A percentile compares a stretch with the other conserved stretches of the same genome.
These are phyloP conservation scores for Pythium graminicola DNA, from an alignment of 352 stramenopile species.

Conservation along the genomic window DNA sequence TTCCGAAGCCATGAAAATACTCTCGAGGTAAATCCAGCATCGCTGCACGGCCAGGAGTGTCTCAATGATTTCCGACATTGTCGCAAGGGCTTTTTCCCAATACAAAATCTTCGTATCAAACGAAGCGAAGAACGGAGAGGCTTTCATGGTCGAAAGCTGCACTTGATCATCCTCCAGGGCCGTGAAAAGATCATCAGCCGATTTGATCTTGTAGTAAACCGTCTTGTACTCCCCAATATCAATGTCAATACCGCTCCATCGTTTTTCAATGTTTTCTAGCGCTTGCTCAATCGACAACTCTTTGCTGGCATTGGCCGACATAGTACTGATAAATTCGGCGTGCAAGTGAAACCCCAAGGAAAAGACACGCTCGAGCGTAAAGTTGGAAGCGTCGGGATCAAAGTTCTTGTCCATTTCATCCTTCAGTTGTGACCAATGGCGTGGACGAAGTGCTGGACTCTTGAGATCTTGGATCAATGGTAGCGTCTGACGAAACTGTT, in stretches of 20 bases:
- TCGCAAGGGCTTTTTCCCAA: constrained; percentile 82
- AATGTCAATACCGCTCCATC: constrained; percentile 85
- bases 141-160: constrained; percentile 91
- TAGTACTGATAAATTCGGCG: constrained; percentile 87
- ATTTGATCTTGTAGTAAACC: constrained; percentile 91
- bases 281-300: constrained; percentile 90
- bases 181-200: constrained; percentile 88
- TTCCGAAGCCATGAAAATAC: constrained; percentile 93
- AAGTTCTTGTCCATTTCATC: constrained; percentile 84
- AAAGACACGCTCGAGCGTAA: constrained; percentile 85
- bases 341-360: constrained; percentile 84
- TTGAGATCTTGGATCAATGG: constrained; percentile 92
- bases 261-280: constrained; percentile 79
- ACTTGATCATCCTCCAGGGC: constrained; percentile 90
- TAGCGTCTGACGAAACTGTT: constrained; percentile 89
- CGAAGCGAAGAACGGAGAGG: constrained; percentile 89
- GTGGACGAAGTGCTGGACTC: constrained; percentile 77
- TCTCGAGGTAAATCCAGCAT: constrained; percentile 95
- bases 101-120: constrained; percentile 86
- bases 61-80: constrained; percentile 89
- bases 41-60: constrained; percentile 85
- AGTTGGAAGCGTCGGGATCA: constrained; percentile 61
- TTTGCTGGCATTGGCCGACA: constrained; percentile 89
- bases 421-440: constrained; percentile 88
- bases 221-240: constrained; percentile 91